Evolutionary conservation across 2,329 filamentous ascomycete genomes (phyloP), one percentile per base, ranked within the genome.

Genomic region (Coniochaeta sp.): DNA sequence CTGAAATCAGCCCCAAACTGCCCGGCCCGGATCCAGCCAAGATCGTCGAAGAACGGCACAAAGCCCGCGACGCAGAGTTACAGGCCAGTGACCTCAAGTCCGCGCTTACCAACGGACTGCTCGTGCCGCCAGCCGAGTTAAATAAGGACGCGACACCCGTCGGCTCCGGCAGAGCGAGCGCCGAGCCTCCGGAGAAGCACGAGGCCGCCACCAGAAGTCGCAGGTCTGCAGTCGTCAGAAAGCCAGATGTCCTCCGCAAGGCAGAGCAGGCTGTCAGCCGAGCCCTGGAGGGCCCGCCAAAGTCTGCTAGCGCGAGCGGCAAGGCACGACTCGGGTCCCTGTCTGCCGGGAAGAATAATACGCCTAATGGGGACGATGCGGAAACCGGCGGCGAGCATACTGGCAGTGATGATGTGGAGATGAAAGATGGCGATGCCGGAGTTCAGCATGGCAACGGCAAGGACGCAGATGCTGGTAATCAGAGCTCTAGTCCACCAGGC

Each of bases 1-100:
- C 82, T 19, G 83, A 88, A 32, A 76, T 92, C 56, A 85, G 85
- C 1, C 82, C 82, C 47, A 79, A 78, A 3, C 74, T 91, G 2
- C 81, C 83, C 0, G 77, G 78, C 30, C 70, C 73, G n/a, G 74
- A 80, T 54, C 75, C 81, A 24, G 50, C 68, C 72, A 3, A 74
- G 74, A 60, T 78, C 78, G 42, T 76, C 77, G 26, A 66, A 70
- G 56, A 69, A 66, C 52, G 66, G 69, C 24, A 70, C 14, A 57
- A 28, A 30, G 38, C 30, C 4, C 56, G 70, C 55, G 67, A 68
- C 44, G 67, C 65, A 55, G 63, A 66, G 44, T n/a, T 40, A 9
- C 66, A 68, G n/a, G 60, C 65, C 40, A 58, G 28, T 7, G 54
- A 55, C 10, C 58, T 64, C 58, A 65, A 63, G 36, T 54, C 60